Percentiles rank a stretch among this genome's conserved stretches.
Evolutionary conservation across 805 yeast species (phyloP).

Genomic region (Zygosaccharomyces bisporus): DNA sequence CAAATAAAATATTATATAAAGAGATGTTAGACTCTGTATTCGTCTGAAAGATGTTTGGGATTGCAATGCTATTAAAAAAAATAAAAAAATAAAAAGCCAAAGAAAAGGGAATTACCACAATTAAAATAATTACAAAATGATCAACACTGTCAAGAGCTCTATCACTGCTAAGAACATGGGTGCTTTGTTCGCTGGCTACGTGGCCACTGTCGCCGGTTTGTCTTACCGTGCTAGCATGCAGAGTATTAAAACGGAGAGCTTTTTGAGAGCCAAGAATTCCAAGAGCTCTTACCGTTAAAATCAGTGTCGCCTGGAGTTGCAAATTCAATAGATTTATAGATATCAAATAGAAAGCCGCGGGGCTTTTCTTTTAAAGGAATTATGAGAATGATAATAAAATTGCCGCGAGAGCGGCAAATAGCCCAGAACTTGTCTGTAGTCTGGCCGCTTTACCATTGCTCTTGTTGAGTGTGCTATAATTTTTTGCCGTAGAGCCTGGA

Average conservation of each 20-base stretch:
- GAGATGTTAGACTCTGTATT: neutral
- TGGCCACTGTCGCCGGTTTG: conserved; percentile 18
- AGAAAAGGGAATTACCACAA: neutral
- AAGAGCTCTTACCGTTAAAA: conserved; percentile 10
- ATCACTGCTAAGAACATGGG: conserved; percentile 20
- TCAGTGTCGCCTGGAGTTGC: conserved; percentile 44
- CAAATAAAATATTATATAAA: neutral
- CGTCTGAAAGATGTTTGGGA: neutral
- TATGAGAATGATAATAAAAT: conserved; percentile 35
- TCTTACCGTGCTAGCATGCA: conserved; percentile 21
- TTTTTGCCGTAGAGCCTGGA: neutral
- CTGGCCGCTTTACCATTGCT: conserved; percentile 28
- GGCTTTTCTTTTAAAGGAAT: neutral
- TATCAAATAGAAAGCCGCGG: conserved; percentile 6
- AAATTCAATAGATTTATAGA: conserved; percentile 11
- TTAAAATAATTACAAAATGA: conserved; percentile 12
- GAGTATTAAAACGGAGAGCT: conserved; percentile 16
- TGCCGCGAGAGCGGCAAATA: conserved; percentile 38
- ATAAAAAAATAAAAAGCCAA: neutral
- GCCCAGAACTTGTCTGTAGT: conserved; percentile 17
- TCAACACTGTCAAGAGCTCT: conserved; percentile 18
- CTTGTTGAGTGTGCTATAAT: too few relatives aligned
- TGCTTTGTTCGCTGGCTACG: conserved; percentile 18
- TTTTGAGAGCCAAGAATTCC: conserved; percentile 15
- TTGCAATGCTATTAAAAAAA: neutral